Base-by-base conservation (phyloP, 768 basidiomycete genomes). In the Lactifluus volemus region DNA sequence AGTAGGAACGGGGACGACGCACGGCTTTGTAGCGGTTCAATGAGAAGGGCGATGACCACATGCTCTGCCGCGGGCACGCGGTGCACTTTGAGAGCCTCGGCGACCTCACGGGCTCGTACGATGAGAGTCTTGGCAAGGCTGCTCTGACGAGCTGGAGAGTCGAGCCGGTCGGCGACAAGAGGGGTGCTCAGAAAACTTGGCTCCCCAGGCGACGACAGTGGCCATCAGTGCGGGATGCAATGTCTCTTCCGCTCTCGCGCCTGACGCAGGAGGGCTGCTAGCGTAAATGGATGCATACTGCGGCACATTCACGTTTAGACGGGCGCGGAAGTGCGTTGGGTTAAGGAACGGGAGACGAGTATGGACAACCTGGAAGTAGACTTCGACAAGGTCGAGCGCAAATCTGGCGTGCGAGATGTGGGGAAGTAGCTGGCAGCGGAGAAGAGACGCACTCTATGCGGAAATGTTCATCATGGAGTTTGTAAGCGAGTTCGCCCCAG, bases 181-280 rank as follows among this genome's bases (percentile, higher is more conserved):
- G 93, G 73, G 86, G 69, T 96, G 91, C 68, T 97, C 94, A 4
- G 92, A 93, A 71, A 96, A 96, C 67, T 93, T 92, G 41, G 90
- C 86, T 32, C 94, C 94, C 88, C 89, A 95, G 0, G 92, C 90
- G 55, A 97, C 76, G 9, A 94, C 86, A 1, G 89, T 87, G 6
- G 94, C 94, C 53, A 96, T 81, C 21, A 94, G 77, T 5, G 86
- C 85, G 39, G 85, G 87, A 69, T 87, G 86, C 30, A 84, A 67
- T 14, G 80, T 74, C 49, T 80, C 78, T 32, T 78, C 77, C 42
- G 73, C 68, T 29, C 45, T 41, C 21, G 58, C 12, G 7, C 49
- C 32, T 38, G 63, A 29, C 15, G 41, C 30, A 6, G 53, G 48
- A 25, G 48, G 21, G 38, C 49, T 56, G 53, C 29, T 50, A 4